A percentile compares a stretch with the other conserved stretches of the same genome.
phyloP scores from a whole-genome alignment of 2,329 filamentous ascomycete species.

The Neodidymelliopsis sp. region DNA sequence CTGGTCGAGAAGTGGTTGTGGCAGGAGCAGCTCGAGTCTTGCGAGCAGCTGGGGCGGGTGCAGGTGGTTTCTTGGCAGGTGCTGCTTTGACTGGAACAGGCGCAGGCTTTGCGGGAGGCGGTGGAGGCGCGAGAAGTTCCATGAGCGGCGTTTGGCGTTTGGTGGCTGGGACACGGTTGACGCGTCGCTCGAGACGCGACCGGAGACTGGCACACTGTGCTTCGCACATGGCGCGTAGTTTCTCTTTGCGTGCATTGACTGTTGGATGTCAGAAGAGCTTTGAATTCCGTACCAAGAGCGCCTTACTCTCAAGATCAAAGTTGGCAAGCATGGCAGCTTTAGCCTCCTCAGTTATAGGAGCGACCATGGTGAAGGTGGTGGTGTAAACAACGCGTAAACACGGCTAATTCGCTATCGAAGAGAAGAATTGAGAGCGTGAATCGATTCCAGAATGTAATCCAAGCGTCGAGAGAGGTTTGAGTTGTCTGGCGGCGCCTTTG shows the following conservation, averaged over 20 bases:
- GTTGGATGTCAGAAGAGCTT: conserved; percentile 20
- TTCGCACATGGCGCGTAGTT: conserved; percentile 86
- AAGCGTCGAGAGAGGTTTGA: conserved; percentile 8
- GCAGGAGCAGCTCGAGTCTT: conserved; percentile 15
- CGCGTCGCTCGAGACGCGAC: conserved; percentile 86
- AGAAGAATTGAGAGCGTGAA: not conserved
- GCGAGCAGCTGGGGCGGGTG: not conserved
- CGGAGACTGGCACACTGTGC: conserved; percentile 85
- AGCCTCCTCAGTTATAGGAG: conserved; percentile 43
- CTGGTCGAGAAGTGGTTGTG: conserved; percentile 20
- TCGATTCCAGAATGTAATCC: no score
- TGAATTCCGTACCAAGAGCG: conserved; percentile 19
- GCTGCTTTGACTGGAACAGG: conserved; percentile 20
- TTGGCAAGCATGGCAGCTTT: conserved; percentile 43
- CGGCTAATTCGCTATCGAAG: not conserved
- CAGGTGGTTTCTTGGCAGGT: conserved; percentile 20
- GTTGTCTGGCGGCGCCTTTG: no score
- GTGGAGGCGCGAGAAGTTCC: conserved; percentile 67
- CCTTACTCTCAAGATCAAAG: conserved; percentile 43
- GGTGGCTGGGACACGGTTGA: conserved; percentile 86
- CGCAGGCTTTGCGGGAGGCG: conserved; percentile 17
- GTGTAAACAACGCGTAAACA: conserved; percentile 31
- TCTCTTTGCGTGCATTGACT: conserved; percentile 89
- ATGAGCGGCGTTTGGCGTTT: conserved; percentile 83
- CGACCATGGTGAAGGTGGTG: conserved; percentile 30